These are phyloP conservation scores for Barnettozyma wickerhamii DNA, from an alignment of 805 yeast genomes.

Conservation along the genomic window DNA sequence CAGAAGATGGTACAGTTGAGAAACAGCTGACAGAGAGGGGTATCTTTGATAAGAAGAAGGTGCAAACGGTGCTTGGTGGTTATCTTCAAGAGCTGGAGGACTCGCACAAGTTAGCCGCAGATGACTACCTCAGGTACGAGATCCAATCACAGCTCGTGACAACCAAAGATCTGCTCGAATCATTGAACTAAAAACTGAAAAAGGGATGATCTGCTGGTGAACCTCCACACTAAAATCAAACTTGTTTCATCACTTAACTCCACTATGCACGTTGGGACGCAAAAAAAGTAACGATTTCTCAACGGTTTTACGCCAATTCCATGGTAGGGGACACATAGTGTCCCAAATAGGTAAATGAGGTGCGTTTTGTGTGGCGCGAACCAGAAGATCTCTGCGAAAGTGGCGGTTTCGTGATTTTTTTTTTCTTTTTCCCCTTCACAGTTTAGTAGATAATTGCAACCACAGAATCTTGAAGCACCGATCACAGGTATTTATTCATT, in stretches of 20 bases:
- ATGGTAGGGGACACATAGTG: not conserved
- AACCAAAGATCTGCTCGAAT: constrained; percentile 11
- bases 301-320: not conserved
- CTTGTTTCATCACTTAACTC: no score
- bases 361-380: not conserved
- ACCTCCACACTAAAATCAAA: not conserved
- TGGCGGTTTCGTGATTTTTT: not conserved
- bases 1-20: constrained; percentile 17
- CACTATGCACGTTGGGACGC: no score
- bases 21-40: constrained; percentile 7
- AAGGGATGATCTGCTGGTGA: not conserved
- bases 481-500: not conserved
- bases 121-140: constrained; percentile 3
- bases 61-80: not conserved
- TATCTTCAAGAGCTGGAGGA: constrained; percentile 10
- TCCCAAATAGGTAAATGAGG: not conserved
- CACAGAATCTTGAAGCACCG: no score
- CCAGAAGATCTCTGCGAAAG: not conserved
- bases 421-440: not conserved
- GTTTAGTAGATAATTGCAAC: not conserved
- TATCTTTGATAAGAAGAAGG: constrained; percentile 1
- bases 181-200: not conserved
- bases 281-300: not conserved
- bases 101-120: constrained; percentile 8
- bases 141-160: constrained; percentile 6